A percentile compares a stretch with the other conserved stretches of the same genome.
Evolutionary conservation across 148 eudicot genomes (phyloP).

Genomic region (Mesembryanthemum crystallinum): DNA sequence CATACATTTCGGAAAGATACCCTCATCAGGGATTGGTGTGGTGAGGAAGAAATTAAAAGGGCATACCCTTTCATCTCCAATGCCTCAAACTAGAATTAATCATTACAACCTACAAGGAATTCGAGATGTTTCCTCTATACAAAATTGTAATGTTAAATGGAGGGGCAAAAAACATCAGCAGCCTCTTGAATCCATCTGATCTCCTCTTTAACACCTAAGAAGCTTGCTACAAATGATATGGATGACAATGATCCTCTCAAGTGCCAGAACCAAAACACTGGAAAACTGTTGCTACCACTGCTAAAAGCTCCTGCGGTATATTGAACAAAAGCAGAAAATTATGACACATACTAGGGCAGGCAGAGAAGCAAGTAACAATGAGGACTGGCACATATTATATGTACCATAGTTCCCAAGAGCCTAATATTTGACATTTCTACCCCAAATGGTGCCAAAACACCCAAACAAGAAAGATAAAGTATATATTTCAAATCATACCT

Average conservation of each 20-base stretch:
- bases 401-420: neutral
- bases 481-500: conserved; percentile 4
- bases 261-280: conserved; percentile 10
- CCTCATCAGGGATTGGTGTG: conserved; percentile 3
- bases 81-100: conserved; percentile 17
- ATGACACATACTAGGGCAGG: neutral
- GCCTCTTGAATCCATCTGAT: conserved; percentile 23
- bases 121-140: conserved; percentile 23
- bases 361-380: neutral
- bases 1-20: conserved; percentile 5
- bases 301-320: conserved; percentile 20
- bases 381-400: neutral
- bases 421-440: neutral
- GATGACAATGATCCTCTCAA: conserved; percentile 20
- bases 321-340: neutral
- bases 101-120: conserved; percentile 28
- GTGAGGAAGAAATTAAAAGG: conserved; percentile 10
- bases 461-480: neutral
- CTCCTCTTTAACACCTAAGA: conserved; percentile 15
- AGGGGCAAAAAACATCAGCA: conserved; percentile 14
- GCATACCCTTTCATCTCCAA: conserved; percentile 14
- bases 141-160: conserved; percentile 17
- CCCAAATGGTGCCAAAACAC: neutral
- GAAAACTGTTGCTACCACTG: conserved; percentile 17
- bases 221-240: conserved; percentile 17